Base-by-base conservation (phyloP, 106 monocot species). In the Dioscorea dumetorum region DNA sequence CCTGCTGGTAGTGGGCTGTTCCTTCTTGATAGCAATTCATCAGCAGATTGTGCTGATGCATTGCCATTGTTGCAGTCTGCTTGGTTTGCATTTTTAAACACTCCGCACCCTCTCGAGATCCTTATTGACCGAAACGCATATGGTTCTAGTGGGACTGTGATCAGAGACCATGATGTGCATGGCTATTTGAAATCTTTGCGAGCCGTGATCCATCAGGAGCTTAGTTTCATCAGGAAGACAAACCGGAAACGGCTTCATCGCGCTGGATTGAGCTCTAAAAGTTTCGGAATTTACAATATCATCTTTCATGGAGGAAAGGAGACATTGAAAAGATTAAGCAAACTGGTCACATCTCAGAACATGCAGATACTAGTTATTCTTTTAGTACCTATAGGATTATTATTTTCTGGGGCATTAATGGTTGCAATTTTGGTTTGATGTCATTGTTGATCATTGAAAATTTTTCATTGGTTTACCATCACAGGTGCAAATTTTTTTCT, bases 41-140 rank as follows among this genome's bases (percentile, higher is more conserved):
- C 24, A 5, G 22, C 71, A 16, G 61, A 33, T 19, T 34, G 60
- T 21, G 33, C 6, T 58, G 54, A 63, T 19, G 32, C 73, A 7
- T 19, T 14, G 31, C 49, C 57, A 48, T 22, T 68, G 6, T 12
- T 73, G 23, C 53, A 50, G 8, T 68, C 79, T 14, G 79, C 79
- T 15, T 14, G 68, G 50, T 74, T 74, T 4, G 64, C 61, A 5
- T 79, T 79, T 74, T 49, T 79, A 31, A 79, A 79, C 50, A 70
- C 79, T 6, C 79, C 79, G 3, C 79, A 79, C 58, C 79, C 79
- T 33, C 74, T 79, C 4, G 70, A 79, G 73, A 79, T 71, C 14
- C 67, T 75, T 1, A 66, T 67, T 28, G 71, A 81, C n/a, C 65
- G 75, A 4, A 49, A 70, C 0, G 74, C 80, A 0, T 74, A 75